A percentile compares a stretch with the other conserved stretches of the same genome.
Evolutionary conservation across 1,284 basidiomycete genomes (phyloP).

Genomic region (Chalciporus sp.): DNA sequence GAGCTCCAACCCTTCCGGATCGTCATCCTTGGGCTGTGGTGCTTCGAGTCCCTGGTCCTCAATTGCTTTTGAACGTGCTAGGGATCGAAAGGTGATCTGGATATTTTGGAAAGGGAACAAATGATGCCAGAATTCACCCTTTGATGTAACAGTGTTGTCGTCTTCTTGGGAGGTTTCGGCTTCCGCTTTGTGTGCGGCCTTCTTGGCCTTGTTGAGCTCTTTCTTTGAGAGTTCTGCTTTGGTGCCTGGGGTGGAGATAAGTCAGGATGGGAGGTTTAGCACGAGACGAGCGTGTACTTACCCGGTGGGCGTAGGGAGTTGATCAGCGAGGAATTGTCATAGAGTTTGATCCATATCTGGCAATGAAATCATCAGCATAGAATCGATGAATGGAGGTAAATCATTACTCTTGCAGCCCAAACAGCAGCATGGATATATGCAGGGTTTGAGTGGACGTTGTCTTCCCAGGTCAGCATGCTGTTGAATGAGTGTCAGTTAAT

Average conservation of each 20-base stretch:
- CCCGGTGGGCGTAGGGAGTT: conserved; percentile 39
- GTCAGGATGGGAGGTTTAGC: conserved; percentile 34
- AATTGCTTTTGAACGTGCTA: conserved; percentile 41
- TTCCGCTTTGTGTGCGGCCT: conserved; percentile 72
- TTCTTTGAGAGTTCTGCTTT: conserved; percentile 64
- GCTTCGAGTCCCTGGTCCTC: conserved; percentile 80
- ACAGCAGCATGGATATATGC: conserved; percentile 78
- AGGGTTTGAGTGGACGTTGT: conserved; percentile 75
- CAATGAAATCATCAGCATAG: conserved; percentile 16
- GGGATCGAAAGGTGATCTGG: conserved; percentile 20
- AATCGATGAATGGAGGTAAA: conserved; percentile 5
- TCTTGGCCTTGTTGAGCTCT: conserved; percentile 89
- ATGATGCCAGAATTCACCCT: conserved; percentile 40
- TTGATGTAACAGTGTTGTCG: conserved; percentile 35
- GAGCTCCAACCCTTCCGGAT: conserved; percentile 80
- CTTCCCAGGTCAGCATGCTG: conserved; percentile 85
- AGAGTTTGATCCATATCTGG: conserved; percentile 74
- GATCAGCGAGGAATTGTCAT: conserved; percentile 74
- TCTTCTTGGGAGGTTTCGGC: conserved; percentile 67
- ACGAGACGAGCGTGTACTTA: conserved; percentile 3
- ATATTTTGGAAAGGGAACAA: conserved; percentile 12
- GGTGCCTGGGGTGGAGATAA: conserved; percentile 51
- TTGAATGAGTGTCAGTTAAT: background rate
- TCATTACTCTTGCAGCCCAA: conserved; percentile 62
- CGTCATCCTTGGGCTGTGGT: conserved; percentile 70